phyloP scores from a whole-genome alignment of 2,329 filamentous ascomycete species.

The Fonsecaea erecta region DNA sequence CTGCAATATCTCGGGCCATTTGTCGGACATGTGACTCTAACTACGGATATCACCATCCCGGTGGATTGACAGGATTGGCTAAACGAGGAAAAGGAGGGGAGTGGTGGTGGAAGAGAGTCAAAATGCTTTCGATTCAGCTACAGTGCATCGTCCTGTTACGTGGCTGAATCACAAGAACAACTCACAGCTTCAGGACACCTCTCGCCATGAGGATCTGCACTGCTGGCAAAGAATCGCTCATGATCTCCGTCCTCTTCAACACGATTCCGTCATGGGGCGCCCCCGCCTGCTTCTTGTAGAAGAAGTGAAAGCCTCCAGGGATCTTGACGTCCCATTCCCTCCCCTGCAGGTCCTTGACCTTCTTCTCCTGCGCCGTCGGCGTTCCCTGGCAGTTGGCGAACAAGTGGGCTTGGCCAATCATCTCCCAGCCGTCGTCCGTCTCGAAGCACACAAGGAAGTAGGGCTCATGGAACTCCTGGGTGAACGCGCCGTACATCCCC shows the following conservation, averaged over 20 bases:
- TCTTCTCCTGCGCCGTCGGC: constrained; percentile 18
- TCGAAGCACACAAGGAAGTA: constrained; percentile 31
- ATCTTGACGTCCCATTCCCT: constrained; percentile 36
- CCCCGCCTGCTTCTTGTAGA: constrained; percentile 28
- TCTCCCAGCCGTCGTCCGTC: constrained; percentile 27
- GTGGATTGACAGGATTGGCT: background rate
- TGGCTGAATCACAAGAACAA: background rate
- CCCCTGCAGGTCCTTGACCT: constrained; percentile 28
- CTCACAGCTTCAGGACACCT: constrained; percentile 27
- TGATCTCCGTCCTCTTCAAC: constrained; percentile 28
- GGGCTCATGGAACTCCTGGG: constrained; percentile 32
- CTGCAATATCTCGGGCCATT: background rate
- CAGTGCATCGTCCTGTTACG: background rate
- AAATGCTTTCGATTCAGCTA: background rate
- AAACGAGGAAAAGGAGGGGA: background rate
- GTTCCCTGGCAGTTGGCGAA: constrained; percentile 28
- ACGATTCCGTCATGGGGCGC: constrained; percentile 29
- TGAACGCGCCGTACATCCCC: constrained; percentile 29
- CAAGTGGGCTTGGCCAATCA: constrained; percentile 32
- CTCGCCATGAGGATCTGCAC: constrained; percentile 33
- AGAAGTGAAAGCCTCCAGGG: constrained; percentile 28
- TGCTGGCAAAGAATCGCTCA: constrained; percentile 29
- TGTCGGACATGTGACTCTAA: background rate
- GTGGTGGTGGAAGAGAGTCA: background rate
- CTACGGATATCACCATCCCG: background rate